phyloP scores from a whole-genome alignment of 2,329 filamentous ascomycete genomes.

The Aspergillus spinulosporus region DNA sequence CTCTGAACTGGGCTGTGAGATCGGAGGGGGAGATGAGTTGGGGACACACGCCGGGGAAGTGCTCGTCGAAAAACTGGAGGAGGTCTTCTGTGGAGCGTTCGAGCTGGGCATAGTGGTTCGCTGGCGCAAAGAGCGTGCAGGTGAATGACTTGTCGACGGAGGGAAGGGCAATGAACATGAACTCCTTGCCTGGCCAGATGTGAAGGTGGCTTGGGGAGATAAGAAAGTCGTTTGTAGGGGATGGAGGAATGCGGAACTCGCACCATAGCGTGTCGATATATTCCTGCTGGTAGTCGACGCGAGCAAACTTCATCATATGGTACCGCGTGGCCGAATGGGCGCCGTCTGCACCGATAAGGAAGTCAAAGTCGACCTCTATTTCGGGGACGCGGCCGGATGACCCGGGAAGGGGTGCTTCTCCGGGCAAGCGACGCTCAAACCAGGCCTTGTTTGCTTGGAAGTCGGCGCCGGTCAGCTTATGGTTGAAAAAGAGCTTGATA shows the following conservation, averaged over 20 bases:
- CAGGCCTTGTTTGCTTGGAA: slow-evolving; percentile 78
- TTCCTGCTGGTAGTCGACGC: slow-evolving; percentile 87
- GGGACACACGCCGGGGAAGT: slow-evolving; percentile 82
- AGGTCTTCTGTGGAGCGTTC: slow-evolving; percentile 65
- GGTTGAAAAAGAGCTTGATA: slow-evolving; percentile 87
- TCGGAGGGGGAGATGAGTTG: slow-evolving; percentile 60
- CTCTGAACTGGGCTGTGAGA: slow-evolving; percentile 71
- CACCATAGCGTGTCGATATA: slow-evolving; percentile 98
- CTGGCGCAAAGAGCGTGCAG: slow-evolving; percentile 87
- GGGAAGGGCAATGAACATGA: slow-evolving; percentile 99
- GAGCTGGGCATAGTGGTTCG: slow-evolving; percentile 66
- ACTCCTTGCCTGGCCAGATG: slow-evolving; percentile 91
- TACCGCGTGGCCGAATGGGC: slow-evolving; percentile 89
- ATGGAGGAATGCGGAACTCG: slow-evolving; percentile 78
- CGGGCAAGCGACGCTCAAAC: slow-evolving; percentile 65
- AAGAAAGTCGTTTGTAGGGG: slow-evolving; percentile 57
- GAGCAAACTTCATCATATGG: slow-evolving; percentile 92
- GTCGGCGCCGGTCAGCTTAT: slow-evolving; percentile 89
- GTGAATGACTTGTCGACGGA: slow-evolving; percentile 88
- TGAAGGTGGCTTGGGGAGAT: slow-evolving; percentile 93
- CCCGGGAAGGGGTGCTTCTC: slow-evolving; percentile 32
- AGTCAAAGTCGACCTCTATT: slow-evolving; percentile 80
- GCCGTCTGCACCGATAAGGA: slow-evolving; percentile 92
- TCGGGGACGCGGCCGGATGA: slow-evolving; percentile 58
- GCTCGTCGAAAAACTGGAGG: slow-evolving; percentile 79